Conservation (phyloP, 2,329 filamentous ascomycete species). For the Arthroderma sp. region DNA sequence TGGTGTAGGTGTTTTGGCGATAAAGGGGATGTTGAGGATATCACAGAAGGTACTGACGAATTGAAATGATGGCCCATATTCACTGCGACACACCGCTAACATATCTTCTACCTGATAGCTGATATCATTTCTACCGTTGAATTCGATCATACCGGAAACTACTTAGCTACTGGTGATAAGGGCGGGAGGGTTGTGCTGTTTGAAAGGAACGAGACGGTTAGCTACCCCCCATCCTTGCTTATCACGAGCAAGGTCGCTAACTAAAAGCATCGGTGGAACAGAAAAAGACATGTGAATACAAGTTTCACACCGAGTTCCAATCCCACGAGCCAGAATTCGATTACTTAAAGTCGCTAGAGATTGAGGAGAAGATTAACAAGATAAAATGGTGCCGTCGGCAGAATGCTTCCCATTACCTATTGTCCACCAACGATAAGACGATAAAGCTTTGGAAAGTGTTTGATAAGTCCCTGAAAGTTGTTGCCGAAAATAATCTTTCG, state of each 20-base stretch:
- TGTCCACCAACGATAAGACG: conserved; percentile 98
- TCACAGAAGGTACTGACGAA: conserved; percentile 64
- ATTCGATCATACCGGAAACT: conserved; percentile 41
- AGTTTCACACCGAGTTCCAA: conserved; percentile 99
- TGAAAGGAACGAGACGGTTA: conserved; percentile 79
- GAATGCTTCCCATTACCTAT: conserved; percentile 94
- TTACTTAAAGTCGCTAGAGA: conserved; percentile 97
- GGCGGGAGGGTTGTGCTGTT: conserved; percentile 40
- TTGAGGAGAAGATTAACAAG: conserved; percentile 99
- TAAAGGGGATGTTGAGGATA: conserved; percentile 98
- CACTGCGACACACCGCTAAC: conserved; percentile 5
- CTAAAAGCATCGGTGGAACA: conserved; percentile 24
- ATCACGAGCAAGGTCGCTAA: neutral
- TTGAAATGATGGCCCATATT: neutral
- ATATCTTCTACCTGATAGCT: conserved; percentile 18
- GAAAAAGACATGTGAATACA: conserved; percentile 99
- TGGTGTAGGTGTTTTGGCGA: conserved; percentile 82
- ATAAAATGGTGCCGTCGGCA: conserved; percentile 99
- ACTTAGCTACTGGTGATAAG: conserved; percentile 40
- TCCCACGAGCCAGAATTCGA: conserved; percentile 99
- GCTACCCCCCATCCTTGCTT: conserved; percentile 17
- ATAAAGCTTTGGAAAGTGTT: conserved; percentile 99
- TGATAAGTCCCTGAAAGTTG: conserved; percentile 97
- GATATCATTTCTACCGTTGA: conserved; percentile 42
- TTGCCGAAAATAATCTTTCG: conserved; percentile 96